Percentiles rank a stretch among this genome's conserved stretches.
Conservation (phyloP, 495 filamentous ascomycete species). For the Tuber calosporum region DNA sequence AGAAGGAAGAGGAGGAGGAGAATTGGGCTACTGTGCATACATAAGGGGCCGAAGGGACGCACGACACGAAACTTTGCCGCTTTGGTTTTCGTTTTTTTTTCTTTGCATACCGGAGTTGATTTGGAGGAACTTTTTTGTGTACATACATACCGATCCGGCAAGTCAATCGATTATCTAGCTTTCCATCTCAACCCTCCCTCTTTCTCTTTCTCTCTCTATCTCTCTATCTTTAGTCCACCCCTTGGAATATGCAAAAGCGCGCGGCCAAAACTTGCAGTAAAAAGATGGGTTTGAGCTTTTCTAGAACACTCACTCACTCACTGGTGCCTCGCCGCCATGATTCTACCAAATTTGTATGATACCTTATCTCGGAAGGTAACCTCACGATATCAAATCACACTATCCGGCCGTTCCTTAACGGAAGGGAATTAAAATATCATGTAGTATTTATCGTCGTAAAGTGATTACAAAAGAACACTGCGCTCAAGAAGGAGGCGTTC, state of each 20-base stretch:
- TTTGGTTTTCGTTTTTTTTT: conserved; percentile 19
- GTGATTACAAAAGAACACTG: not conserved
- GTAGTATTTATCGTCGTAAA: not conserved
- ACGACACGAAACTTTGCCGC: not conserved
- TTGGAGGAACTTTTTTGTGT: conserved; percentile 16
- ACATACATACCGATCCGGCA: not conserved
- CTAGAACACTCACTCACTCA: no score
- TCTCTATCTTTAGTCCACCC: not conserved
- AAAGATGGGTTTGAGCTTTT: no score
- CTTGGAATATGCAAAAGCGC: no score
- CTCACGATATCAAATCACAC: not conserved
- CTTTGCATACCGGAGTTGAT: conserved; percentile 33
- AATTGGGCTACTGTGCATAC: not conserved
- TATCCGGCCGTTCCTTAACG: not conserved
- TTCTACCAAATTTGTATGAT: not conserved
- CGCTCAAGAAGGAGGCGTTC: not conserved
- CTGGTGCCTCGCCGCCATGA: not conserved
- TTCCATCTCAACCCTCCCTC: not conserved
- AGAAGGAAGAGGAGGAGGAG: no score
- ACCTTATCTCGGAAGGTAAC: not conserved
- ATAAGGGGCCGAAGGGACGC: not conserved
- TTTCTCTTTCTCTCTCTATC: not conserved
- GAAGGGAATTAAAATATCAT: not conserved
- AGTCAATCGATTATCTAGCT: not conserved
- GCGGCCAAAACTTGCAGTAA: no score